A percentile compares a stretch with the other conserved stretches of the same genome.
Conservation (phyloP, 1,284 basidiomycete species). For the Anthracocystis panici-leucophaei region DNA sequence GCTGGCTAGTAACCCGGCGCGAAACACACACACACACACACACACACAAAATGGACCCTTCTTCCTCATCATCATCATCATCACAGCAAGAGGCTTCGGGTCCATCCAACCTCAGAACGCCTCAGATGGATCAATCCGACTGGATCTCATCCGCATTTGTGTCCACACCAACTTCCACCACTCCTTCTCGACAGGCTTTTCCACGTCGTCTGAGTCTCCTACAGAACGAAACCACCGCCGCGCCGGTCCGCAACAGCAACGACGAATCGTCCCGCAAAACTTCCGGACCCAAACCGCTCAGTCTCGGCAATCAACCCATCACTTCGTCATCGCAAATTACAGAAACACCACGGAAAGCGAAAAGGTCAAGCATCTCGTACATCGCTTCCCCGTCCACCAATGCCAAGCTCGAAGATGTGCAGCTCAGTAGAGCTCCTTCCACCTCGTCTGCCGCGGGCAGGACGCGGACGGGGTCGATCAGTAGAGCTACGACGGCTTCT, state of each 20-base stretch:
- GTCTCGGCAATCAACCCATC: slow-evolving; percentile 26
- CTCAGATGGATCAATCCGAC: slow-evolving; percentile 25
- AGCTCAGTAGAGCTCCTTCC: slow-evolving; percentile 14
- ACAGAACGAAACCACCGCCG: slow-evolving; percentile 24
- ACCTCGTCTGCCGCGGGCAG: slow-evolving; percentile 15
- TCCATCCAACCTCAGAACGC: slow-evolving; percentile 27
- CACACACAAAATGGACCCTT: slow-evolving; percentile 3
- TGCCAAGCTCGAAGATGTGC: slow-evolving; percentile 8
- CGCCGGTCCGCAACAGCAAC: slow-evolving; percentile 11
- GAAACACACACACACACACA: background rate
- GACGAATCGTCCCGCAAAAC: slow-evolving; percentile 13
- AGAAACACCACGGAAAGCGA: slow-evolving; percentile 33
- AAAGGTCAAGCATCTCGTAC: slow-evolving; percentile 44
- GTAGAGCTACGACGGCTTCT: slow-evolving; percentile 4
- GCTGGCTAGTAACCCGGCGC: slow-evolving; percentile 25
- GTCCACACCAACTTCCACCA: slow-evolving; percentile 7
- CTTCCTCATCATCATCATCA: slow-evolving; percentile 3
- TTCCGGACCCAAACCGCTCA: slow-evolving; percentile 33
- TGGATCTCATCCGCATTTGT: slow-evolving; percentile 8
- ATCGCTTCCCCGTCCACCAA: slow-evolving; percentile 40
- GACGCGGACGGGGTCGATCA: slow-evolving; percentile 28
- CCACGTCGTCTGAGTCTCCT: slow-evolving; percentile 32
- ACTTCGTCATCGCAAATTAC: background rate
- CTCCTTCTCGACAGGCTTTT: slow-evolving; percentile 25
- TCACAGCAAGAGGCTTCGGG: slow-evolving; percentile 17